Evolutionary conservation across 2,329 filamentous ascomycete species (phyloP), one percentile per base, ranked within the genome.

Genomic region (Paraphaeosphaeria sporulosa): DNA sequence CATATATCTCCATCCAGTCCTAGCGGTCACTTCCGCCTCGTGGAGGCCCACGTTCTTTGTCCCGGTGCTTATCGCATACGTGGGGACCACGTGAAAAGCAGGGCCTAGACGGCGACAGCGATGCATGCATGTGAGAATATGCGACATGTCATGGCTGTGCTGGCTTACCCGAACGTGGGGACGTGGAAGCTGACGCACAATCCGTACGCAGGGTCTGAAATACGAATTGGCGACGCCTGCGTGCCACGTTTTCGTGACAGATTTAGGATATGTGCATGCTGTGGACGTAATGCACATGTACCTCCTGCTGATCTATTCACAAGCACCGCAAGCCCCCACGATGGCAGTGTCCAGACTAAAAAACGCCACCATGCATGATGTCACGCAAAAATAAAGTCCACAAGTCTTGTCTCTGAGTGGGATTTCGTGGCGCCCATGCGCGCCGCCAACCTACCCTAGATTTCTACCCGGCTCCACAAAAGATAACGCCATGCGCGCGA

Each of bases 401-500:
- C 15, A n/a, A 32, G 30, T 12, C 30, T 32, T 8, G 30, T 32
- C 30, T 40, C 38, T 5, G 2, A 5, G 15, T n/a, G 17, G 17
- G n/a, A 40, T 19, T n/a, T 40, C 7, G 38, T 40, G 38, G 38
- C 38, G 38, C 43, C 23, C 13, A 23, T 15, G 13, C 10, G 13
- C 5, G 13, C 9, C 9, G 23, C 43, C 47, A 34, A n/a, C 17
- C 19, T 21, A 52, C 12, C 10, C 21, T 34, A 27, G 17, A 12
- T 27, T 6, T 30, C 19, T 52, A n/a, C 38, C 19, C 9, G 27
- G 48, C 30, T 25, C 34, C 25, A 38, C 38, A 43, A 44, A 38
- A 43, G 32, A 38, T 23, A 51, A 38, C 38, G 27, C 49, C 36
- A 43, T 52, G 23, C 50, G 43, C 19, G 50, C 36, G 38, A 23